Evolutionary conservation across 2,329 filamentous ascomycete species (phyloP).

Genomic region (Ceratocystis ficicola): DNA sequence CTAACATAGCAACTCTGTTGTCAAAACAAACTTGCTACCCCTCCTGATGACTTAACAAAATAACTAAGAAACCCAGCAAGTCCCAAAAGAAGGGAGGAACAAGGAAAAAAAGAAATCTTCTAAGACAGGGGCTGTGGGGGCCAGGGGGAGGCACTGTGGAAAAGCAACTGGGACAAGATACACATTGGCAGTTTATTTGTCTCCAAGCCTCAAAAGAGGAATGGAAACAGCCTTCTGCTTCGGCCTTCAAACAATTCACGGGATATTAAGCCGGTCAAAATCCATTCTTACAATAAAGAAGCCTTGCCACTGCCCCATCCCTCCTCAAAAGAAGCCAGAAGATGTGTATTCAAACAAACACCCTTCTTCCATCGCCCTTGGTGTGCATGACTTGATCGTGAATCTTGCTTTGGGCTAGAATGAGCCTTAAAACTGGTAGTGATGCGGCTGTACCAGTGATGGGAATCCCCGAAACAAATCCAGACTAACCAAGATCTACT

Average conservation of each 20-base stretch:
- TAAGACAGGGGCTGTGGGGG: conserved; percentile 2
- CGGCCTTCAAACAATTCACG: no score
- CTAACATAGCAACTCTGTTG: neutral
- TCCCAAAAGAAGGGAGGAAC: neutral
- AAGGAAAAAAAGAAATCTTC: neutral
- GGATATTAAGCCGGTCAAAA: neutral
- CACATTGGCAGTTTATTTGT: neutral
- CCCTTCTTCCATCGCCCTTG: no score
- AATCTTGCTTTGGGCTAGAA: no score
- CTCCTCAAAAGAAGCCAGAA: no score
- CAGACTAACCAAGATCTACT: no score
- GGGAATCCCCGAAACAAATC: no score
- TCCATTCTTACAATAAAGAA: neutral
- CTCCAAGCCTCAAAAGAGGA: conserved; percentile 1
- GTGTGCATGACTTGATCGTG: no score
- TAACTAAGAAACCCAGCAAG: neutral
- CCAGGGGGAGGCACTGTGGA: neutral
- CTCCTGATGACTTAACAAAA: neutral
- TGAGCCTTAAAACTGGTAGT: no score
- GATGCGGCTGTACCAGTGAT: no score
- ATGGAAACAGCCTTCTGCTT: neutral
- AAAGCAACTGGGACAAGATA: neutral
- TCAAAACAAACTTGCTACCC: conserved; percentile 3
- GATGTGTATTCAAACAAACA: no score
- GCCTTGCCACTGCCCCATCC: no score